Percentiles rank a stretch among this genome's conserved stretches.
Conservation (phyloP, 2,329 filamentous ascomycete species). For the Cadophora luteo-olivacea region DNA sequence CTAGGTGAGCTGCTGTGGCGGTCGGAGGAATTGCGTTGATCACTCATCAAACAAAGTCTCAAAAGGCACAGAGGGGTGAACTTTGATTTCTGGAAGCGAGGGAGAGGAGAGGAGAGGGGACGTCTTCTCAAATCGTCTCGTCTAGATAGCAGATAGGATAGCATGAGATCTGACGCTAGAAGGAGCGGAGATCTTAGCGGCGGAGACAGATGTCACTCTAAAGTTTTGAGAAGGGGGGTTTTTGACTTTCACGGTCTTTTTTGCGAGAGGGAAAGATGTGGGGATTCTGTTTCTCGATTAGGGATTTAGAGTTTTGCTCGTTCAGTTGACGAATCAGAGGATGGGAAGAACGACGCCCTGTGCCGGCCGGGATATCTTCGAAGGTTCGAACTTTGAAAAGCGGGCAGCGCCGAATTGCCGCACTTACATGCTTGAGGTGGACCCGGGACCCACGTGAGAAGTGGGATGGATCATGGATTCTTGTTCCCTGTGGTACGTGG, state of each 20-base stretch:
- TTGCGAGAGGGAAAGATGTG: background rate
- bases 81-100: too few species aligned
- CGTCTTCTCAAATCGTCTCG: background rate
- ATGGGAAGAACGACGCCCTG: background rate
- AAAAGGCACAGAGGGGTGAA: too few species aligned
- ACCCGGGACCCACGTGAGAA: conserved; percentile 9
- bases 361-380: background rate
- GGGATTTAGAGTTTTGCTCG: conserved; percentile 1
- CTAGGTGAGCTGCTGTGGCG: too few species aligned
- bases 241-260: background rate
- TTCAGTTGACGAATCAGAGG: conserved; percentile 13
- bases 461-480: background rate
- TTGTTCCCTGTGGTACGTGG: background rate
- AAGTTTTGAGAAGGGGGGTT: background rate
- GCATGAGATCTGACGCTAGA: conserved; percentile 5
- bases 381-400: conserved; percentile 6
- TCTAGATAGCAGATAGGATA: conserved; percentile 11
- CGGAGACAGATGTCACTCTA: background rate
- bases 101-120: background rate
- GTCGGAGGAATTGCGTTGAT: too few species aligned
- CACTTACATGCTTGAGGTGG: background rate
- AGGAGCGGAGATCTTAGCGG: background rate
- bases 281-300: background rate
- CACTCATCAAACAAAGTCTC: too few species aligned
- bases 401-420: background rate